Percentiles rank a stretch among this genome's conserved stretches.
phyloP scores from a whole-genome alignment of 495 filamentous ascomycete genomes.

The Podospora didyma region DNA sequence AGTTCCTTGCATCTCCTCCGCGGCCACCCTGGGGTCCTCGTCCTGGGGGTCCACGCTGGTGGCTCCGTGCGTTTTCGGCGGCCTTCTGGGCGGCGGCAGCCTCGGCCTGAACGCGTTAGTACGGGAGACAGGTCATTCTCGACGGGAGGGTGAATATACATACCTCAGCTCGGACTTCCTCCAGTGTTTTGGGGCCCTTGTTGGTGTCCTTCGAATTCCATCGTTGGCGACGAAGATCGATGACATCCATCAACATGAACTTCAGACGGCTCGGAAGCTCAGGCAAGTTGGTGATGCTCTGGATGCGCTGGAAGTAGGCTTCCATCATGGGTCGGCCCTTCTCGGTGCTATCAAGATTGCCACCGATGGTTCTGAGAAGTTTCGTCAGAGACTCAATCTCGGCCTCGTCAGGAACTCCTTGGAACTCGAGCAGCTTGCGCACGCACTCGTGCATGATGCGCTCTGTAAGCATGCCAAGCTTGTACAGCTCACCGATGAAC shows the following conservation, averaged over 20 bases:
- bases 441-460: conserved; percentile 99
- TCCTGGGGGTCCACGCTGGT: conserved; percentile 57
- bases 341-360: conserved; percentile 74
- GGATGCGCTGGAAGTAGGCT: conserved; percentile 88
- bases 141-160: conserved; percentile 14
- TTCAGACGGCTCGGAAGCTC: conserved; percentile 78
- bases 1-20: conserved; percentile 72
- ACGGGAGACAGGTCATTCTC: not conserved
- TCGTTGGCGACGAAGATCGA: conserved; percentile 69
- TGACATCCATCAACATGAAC: conserved; percentile 95
- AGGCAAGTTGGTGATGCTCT: conserved; percentile 68
- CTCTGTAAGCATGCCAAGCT: conserved; percentile 95
- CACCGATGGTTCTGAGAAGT: conserved; percentile 86
- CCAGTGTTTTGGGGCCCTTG: conserved; percentile 95
- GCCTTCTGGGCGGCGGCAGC: conserved; percentile 69
- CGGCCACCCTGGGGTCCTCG: conserved; percentile 70
- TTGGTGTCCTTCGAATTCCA: conserved; percentile 84
- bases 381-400: conserved; percentile 94
- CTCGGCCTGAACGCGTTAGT: conserved; percentile 43
- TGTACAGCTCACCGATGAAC: conserved; percentile 99
- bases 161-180: conserved; percentile 84
- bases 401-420: conserved; percentile 88
- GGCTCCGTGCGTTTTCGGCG: conserved; percentile 55
- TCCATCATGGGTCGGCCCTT: conserved; percentile 82
- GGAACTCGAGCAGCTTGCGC: conserved; percentile 91